These are phyloP conservation scores for Didymella lethalis DNA, from an alignment of 2,329 filamentous ascomycete species.

Conservation along the genomic window DNA sequence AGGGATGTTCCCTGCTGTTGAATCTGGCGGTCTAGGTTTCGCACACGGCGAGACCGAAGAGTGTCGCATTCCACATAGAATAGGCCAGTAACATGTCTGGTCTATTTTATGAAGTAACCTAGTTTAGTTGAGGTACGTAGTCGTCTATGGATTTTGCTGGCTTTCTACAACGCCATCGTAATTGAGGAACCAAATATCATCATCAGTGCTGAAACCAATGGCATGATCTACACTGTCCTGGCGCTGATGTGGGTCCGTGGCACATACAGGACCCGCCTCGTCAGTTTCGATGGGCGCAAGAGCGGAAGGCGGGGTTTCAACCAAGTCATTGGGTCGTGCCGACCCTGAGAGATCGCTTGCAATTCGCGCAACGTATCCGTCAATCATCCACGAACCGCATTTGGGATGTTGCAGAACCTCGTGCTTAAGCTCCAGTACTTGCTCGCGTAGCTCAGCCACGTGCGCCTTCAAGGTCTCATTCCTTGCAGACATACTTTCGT, in stretches of 20 bases:
- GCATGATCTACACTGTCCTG: neutral
- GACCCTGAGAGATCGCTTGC: neutral
- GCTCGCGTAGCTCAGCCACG: neutral
- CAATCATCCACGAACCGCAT: neutral
- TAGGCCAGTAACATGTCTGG: neutral
- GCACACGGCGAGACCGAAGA: no score
- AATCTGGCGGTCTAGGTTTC: no score
- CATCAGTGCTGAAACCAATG: neutral
- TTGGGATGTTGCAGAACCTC: neutral
- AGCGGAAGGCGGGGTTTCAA: no score
- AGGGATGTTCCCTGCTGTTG: no score
- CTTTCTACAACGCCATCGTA: neutral
- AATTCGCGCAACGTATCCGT: neutral
- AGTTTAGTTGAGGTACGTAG: neutral
- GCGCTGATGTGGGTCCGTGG: neutral
- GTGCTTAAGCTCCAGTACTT: neutral
- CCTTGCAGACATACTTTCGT: neutral
- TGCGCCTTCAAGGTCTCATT: neutral
- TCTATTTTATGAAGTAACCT: neutral
- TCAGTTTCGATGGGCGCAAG: neutral
- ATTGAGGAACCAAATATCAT: neutral
- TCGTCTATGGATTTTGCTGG: neutral
- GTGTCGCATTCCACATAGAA: neutral
- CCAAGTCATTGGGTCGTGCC: neutral
- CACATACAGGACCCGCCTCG: no score